Evolutionary conservation across 352 stramenopile species (phyloP).

Genomic region (Globisporangium spinosum): DNA sequence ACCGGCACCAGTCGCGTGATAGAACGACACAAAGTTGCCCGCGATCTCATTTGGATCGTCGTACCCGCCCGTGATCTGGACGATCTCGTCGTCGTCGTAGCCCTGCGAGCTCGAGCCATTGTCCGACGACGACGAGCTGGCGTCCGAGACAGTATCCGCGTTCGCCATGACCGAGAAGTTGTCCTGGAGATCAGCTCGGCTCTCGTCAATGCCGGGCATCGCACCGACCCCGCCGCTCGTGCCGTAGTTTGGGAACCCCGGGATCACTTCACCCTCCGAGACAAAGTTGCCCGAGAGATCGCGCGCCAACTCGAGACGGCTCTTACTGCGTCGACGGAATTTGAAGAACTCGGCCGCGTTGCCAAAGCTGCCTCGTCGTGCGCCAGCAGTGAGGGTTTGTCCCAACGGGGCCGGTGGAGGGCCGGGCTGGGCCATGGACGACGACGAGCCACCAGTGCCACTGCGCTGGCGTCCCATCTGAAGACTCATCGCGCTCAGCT

Average conservation of each 20-base stretch:
- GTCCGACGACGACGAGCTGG: conserved; percentile 47
- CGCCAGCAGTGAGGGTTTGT: conserved; percentile 33
- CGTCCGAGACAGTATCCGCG: conserved; percentile 44
- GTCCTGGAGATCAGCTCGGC: conserved; percentile 42
- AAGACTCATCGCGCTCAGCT: conserved; percentile 51
- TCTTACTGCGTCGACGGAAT: conserved; percentile 84
- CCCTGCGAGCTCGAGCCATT: conserved; percentile 59
- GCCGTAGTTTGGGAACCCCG: conserved; percentile 53
- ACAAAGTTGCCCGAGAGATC: conserved; percentile 49
- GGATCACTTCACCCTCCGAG: conserved; percentile 37
- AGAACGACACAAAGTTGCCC: conserved; percentile 78
- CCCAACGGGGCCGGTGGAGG: conserved; percentile 19
- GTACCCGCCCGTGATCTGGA: conserved; percentile 60
- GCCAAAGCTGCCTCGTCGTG: conserved; percentile 70
- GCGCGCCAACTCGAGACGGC: conserved; percentile 68
- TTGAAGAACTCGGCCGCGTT: conserved; percentile 87
- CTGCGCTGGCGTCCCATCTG: conserved; percentile 44
- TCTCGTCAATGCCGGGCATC: conserved; percentile 79
- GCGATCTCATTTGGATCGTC: conserved; percentile 55
- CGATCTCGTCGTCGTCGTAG: conserved; percentile 62
- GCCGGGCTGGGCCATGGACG: conserved; percentile 14
- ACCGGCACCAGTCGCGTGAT: conserved; percentile 49
- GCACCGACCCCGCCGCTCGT: conserved; percentile 30
- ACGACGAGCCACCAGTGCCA: conserved; percentile 18
- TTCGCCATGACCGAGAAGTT: conserved; percentile 34